Percentiles rank a stretch among this genome's conserved stretches.
These are phyloP conservation scores for sorghum (Sorghum bicolor) DNA, from an alignment of 176 grass and related monocot genomes.

Conservation along the genomic window DNA sequence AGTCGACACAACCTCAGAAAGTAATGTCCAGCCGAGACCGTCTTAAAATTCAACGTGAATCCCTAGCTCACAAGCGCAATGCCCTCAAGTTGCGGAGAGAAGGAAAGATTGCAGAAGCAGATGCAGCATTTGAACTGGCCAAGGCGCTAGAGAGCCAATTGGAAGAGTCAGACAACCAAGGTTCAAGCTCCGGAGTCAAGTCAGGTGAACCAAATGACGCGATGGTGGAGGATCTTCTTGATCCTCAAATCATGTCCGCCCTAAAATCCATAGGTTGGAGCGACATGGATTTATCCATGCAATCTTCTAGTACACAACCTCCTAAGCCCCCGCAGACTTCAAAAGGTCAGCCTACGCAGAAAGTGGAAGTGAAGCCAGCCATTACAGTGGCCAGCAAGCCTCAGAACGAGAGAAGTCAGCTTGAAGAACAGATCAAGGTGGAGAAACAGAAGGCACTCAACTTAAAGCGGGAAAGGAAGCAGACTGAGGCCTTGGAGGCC, in stretches of 20 bases:
- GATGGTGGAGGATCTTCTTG: conserved; percentile 74
- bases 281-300: conserved; percentile 36
- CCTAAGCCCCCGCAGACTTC: not conserved
- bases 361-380: conserved; percentile 26
- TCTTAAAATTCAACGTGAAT: conserved; percentile 85
- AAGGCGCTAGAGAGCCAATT: conserved; percentile 80
- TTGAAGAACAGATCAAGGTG: conserved; percentile 82
- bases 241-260: conserved; percentile 85
- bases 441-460: conserved; percentile 81
- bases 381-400: conserved; percentile 8
- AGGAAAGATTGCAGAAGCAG: conserved; percentile 77
- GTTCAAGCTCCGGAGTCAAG: conserved; percentile 36
- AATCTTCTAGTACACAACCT: conserved; percentile 27
- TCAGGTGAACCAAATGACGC: conserved; percentile 31
- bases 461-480: conserved; percentile 76
- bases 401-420: conserved; percentile 43
- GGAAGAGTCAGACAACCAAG: conserved; percentile 63
- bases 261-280: conserved; percentile 79
- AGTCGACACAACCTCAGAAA: conserved; percentile 40
- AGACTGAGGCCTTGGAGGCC: conserved; percentile 71
- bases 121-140: conserved; percentile 74
- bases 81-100: conserved; percentile 87
- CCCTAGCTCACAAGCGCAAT: conserved; percentile 81
- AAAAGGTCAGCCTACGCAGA: conserved; percentile 7
- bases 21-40: conserved; percentile 68